Base-by-base conservation (phyloP, 2,329 filamentous ascomycete genomes). In the Penicillium rolfsii region DNA sequence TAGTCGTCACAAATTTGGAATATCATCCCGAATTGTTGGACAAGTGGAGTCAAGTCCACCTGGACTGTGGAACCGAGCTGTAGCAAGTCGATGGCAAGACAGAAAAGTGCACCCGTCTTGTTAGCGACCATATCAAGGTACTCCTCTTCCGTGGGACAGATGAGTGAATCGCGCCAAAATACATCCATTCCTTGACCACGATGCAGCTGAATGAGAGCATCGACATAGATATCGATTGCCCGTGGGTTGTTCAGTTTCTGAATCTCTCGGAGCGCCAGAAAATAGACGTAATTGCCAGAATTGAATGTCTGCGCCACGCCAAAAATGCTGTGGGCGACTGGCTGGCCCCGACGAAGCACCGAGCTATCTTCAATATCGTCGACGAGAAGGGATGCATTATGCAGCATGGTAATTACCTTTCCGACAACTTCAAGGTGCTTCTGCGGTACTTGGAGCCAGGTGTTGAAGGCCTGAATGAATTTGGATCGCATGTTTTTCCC, bases 1-100 rank as follows among this genome's bases (percentile, higher is more conserved):
- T 97, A 97, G 83, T 99, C 95, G 80, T 82, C 79, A 61, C 79
- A 80, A 59, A 81, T 79, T 60, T 81, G 79, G 60, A 81, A 81
- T 33, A 80, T 76, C 28, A 80, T 67, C 0, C 79, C 79, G 69
- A 80, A 72, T 45, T 80, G 67, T 59, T 80, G 96, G 71, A 96
- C 91, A n/a, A 99, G 86, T n/a, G 91, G 72, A 12, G 79, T 76
- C 54, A 77, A 80, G 61, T 82, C 77, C 48, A 70, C 75, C 16
- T 62, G 71, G 1, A 74, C 70, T 7, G 60, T 60, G 49, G 75
- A 77, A 56, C 80, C 77, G 3, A 76, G 74, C 60, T 79, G 76
- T 79, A 82, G 81, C 24, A 83, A 64, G 57, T 80, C 77, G n/a
- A 79, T 71, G 0, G 78, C 77, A 9, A 83, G 69, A 14, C 78